A percentile compares a stretch with the other conserved stretches of the same genome.
Conservation (phyloP, 148 eudicot genomes). For the Cornus suecica region DNA sequence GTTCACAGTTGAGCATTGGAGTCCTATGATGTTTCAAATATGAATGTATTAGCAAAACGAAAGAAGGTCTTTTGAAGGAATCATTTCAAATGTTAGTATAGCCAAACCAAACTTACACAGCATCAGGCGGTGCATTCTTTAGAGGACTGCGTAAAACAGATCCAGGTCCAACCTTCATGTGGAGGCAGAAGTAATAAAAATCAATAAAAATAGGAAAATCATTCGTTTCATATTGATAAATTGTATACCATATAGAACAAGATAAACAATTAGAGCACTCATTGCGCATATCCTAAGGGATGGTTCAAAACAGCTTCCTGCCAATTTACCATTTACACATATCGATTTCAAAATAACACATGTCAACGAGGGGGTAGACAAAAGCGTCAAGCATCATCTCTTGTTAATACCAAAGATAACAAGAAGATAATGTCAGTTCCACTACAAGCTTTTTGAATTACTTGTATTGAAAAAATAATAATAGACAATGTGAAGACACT, state of each 20-base stretch:
- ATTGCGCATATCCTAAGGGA: background rate
- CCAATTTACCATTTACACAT: background rate
- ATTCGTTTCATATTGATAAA: background rate
- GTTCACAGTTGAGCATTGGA: slow-evolving; percentile 80
- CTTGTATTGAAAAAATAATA: background rate
- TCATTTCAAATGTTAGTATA: background rate
- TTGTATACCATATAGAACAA: background rate
- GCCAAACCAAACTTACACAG: slow-evolving; percentile 54
- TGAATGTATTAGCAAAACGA: slow-evolving; percentile 6
- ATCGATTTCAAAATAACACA: background rate
- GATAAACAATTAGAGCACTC: background rate
- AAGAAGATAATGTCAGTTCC: background rate
- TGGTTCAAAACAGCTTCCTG: background rate
- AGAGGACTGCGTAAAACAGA: slow-evolving; percentile 81
- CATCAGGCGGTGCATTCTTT: slow-evolving; percentile 49
- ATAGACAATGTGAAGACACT: background rate
- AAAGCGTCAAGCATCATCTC: background rate
- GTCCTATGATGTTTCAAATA: slow-evolving; percentile 41
- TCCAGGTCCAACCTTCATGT: slow-evolving; percentile 84
- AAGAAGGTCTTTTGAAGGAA: background rate
- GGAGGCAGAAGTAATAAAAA: too few species aligned
- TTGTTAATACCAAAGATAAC: background rate
- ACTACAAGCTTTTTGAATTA: background rate
- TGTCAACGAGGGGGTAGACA: background rate
- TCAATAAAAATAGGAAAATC: too few species aligned